Conservation (phyloP, 305 asterid genomes). For the Solanum chacoense region DNA sequence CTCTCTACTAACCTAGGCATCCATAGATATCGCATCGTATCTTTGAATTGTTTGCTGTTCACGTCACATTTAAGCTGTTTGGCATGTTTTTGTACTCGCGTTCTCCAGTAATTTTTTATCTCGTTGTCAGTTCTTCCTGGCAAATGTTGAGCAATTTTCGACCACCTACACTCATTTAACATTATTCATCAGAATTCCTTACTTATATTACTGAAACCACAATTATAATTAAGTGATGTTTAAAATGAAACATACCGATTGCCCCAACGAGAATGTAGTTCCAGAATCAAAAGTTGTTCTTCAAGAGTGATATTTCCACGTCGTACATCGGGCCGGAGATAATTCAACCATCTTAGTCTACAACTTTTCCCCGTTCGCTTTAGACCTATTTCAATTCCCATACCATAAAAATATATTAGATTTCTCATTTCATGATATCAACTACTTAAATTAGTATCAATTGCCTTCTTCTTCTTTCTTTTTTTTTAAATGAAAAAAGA, state of each 20-base stretch:
- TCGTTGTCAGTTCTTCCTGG: slow-evolving; percentile 81
- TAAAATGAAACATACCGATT: slow-evolving; percentile 34
- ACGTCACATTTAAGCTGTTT: slow-evolving; percentile 90
- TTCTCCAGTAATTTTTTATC: slow-evolving; percentile 76
- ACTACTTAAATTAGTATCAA: background rate
- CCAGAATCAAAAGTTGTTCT: slow-evolving; percentile 77
- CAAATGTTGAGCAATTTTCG: slow-evolving; percentile 73
- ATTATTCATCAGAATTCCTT: background rate
- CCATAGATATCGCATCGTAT: slow-evolving; percentile 85
- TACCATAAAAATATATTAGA: background rate
- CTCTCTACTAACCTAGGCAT: slow-evolving; percentile 70
- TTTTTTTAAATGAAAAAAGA: too few species aligned
- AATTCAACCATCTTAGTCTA: slow-evolving; percentile 72
- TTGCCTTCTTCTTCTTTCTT: background rate
- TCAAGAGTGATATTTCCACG: slow-evolving; percentile 71
- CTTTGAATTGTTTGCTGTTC: slow-evolving; percentile 88
- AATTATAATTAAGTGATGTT: background rate
- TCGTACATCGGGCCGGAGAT: slow-evolving; percentile 73
- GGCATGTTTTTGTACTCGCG: slow-evolving; percentile 76
- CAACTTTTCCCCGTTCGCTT: slow-evolving; percentile 83
- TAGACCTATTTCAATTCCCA: slow-evolving; percentile 29
- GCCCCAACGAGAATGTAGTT: slow-evolving; percentile 92
- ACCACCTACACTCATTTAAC: slow-evolving; percentile 42
- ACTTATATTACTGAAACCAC: background rate
- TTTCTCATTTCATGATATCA: background rate